Evolutionary conservation across 345 rosid species (phyloP), one percentile per base, ranked within the genome.

Genomic region (Eucalyptus sp.): DNA sequence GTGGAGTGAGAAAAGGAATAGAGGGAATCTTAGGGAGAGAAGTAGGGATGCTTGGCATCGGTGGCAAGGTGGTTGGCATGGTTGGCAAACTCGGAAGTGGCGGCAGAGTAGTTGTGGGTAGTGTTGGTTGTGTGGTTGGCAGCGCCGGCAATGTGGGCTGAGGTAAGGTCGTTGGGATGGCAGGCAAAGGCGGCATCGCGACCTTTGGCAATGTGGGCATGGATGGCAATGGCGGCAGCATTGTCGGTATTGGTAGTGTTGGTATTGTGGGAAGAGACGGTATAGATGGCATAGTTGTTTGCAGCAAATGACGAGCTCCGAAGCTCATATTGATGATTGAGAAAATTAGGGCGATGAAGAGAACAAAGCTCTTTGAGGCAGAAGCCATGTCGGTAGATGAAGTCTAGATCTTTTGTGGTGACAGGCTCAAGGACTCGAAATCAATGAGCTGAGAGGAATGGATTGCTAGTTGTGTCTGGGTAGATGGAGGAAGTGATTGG

Each of bases 1-100:
- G 91, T 44, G 93, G 94, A 10, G 92, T 83, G 62, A 92, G 50
- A 87, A 93, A 90, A 7, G 91, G 94, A 44, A 92, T 84, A 33
- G 94, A 81, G 25, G 95, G 94, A 85, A 92, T 86, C 71, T 86
- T 44, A 17, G 90, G 89, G 22, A 93, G 93, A 52, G 90, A 44
- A 46, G 89, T 81, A 6, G 92, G 92, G 22, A 91, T 68, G 89
- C 87, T 91, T 18, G 95, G 91, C 8, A 89, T 68, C 3, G 92
- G 90, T 17, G 93, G 92, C 48, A 89, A 27, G 10, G 91, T 80
- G 8, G 91, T 90, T 3, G 87, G 79, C 44, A 48, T 50, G 29
- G 79, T 88, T 8, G 89, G 87, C 48, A 91, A 13, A 86, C 31
- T 90, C 5, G 89, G 90, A 50, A 91, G 89, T 27, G 91, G 91